These are phyloP conservation scores for Leccinum fibrillosum DNA, from an alignment of 768 basidiomycete genomes.

Conservation along the genomic window DNA sequence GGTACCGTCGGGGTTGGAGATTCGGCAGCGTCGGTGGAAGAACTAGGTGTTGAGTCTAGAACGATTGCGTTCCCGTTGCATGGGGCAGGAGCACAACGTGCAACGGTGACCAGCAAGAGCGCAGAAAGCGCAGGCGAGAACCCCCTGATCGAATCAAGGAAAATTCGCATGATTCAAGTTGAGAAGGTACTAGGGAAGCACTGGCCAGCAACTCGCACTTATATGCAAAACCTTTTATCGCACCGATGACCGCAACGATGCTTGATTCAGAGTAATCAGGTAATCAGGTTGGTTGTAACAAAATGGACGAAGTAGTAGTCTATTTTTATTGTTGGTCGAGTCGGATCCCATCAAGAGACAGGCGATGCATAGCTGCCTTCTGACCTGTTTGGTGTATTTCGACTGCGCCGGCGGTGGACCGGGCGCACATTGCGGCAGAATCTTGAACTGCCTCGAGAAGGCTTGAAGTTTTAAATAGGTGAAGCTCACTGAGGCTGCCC, in stretches of 20 bases:
- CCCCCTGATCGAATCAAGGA: slow-evolving; percentile 4
- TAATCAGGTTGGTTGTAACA: not conserved
- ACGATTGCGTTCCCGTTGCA: not conserved
- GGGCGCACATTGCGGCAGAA: no score
- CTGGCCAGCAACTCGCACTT: not conserved
- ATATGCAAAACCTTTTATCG: not conserved
- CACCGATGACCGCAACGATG: not conserved
- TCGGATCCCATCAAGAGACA: no score
- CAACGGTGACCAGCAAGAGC: slow-evolving; percentile 5
- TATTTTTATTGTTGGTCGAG: not conserved
- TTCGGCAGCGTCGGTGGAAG: slow-evolving; percentile 21
- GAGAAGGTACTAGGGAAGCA: not conserved
- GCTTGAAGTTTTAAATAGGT: no score
- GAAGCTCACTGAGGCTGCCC: no score
- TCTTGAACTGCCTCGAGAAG: no score
- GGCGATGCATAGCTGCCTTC: no score
- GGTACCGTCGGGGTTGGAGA: slow-evolving; percentile 40
- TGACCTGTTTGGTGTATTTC: no score
- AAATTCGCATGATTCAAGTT: not conserved
- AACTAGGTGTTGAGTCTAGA: not conserved
- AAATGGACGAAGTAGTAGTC: not conserved
- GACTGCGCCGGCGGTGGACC: no score
- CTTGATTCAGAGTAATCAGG: not conserved
- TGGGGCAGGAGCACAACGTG: not conserved
- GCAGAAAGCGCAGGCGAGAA: not conserved